Percentiles rank a stretch among this genome's conserved stretches.
Conservation (phyloP, 2,329 filamentous ascomycete species). For the Diaporthe velutina region DNA sequence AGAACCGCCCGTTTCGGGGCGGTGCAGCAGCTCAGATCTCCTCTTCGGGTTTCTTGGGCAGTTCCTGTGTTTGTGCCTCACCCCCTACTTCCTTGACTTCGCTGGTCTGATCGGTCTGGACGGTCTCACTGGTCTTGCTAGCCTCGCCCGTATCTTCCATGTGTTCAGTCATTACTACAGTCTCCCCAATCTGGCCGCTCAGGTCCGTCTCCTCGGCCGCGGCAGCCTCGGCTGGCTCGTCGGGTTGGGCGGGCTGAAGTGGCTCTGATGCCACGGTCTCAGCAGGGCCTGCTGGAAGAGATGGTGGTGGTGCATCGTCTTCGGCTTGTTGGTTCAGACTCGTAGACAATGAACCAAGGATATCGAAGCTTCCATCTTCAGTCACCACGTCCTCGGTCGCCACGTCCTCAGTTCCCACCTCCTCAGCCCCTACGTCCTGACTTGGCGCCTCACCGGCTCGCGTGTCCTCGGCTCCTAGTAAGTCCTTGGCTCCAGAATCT, state of each 20-base stretch:
- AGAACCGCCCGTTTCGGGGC: too few species aligned
- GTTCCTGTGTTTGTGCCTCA: neutral
- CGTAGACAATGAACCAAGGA: constrained; percentile 36
- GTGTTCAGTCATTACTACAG: neutral
- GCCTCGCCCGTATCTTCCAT: neutral
- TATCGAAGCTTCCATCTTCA: constrained; percentile 35
- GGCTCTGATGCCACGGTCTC: neutral
- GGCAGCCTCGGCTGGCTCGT: neutral
- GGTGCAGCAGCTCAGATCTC: neutral
- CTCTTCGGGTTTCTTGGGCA: constrained; percentile 1
- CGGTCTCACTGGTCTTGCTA: neutral
- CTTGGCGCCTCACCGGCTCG: neutral
- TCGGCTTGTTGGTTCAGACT: constrained; percentile 36
- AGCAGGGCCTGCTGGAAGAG: neutral
- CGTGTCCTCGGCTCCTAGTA: neutral
- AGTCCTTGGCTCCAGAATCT: neutral
- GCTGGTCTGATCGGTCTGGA: neutral
- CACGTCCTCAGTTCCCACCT: neutral
- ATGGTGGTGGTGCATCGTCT: constrained; percentile 34
- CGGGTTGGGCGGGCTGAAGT: neutral
- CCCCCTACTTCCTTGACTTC: neutral
- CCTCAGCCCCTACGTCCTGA: neutral
- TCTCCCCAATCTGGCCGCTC: neutral
- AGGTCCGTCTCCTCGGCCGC: neutral
- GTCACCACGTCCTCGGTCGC: constrained; percentile 5